These are phyloP conservation scores for Dujonia santamariae DNA, from an alignment of 1,139 yeast species.

Conservation along the genomic window DNA sequence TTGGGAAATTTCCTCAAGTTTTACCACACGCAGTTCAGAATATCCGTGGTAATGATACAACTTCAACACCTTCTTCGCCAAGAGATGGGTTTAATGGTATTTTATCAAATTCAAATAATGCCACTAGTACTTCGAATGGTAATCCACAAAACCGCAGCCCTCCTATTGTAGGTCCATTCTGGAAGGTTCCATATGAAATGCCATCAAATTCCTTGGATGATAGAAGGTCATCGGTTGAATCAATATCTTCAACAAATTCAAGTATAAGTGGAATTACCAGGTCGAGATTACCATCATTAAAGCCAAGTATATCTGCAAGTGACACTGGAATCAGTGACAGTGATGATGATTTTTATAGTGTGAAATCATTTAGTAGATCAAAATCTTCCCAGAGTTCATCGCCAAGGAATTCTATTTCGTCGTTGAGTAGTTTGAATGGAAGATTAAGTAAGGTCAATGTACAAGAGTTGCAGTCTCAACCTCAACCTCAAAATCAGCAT, in stretches of 20 bases:
- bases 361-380: conserved; percentile 18
- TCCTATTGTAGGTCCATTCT: conserved; percentile 45
- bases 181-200: conserved; percentile 54
- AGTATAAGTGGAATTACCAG: conserved; percentile 11
- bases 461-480: conserved; percentile 11
- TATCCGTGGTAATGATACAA: background rate
- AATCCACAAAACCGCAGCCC: conserved; percentile 22
- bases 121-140: background rate
- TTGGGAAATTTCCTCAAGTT: conserved; percentile 12
- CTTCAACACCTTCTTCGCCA: conserved; percentile 15
- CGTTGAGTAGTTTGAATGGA: conserved; percentile 46
- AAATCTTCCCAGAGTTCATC: conserved; percentile 31
- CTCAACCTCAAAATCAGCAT: conserved; percentile 6
- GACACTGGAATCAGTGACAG: conserved; percentile 29
- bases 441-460: conserved; percentile 21
- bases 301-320: conserved; percentile 22
- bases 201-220: conserved; percentile 20
- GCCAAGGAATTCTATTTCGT: conserved; percentile 45
- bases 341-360: conserved; percentile 42
- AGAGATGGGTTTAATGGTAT: conserved; percentile 12
- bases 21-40: conserved; percentile 10
- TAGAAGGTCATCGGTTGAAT: conserved; percentile 37
- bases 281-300: conserved; percentile 26
- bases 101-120: conserved; percentile 4
- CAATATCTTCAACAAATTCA: conserved; percentile 23